These are phyloP conservation scores for Colletotrichum trifolii DNA, from an alignment of 2,329 filamentous ascomycete genomes.

Conservation along the genomic window DNA sequence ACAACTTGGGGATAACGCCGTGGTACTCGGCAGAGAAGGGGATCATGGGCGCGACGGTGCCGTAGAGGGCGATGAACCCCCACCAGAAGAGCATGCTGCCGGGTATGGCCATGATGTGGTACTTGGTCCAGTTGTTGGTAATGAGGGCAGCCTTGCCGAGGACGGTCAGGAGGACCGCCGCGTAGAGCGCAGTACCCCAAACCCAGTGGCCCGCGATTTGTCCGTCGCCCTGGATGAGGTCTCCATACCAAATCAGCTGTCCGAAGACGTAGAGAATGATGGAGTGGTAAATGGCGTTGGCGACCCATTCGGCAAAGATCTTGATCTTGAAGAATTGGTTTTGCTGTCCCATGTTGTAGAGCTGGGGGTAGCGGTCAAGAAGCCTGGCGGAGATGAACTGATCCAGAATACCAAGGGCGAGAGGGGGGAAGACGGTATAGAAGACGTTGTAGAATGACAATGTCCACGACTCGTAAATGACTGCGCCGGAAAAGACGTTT, in stretches of 20 bases:
- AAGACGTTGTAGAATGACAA: constrained; percentile 99
- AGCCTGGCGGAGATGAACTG: constrained; percentile 96
- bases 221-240: constrained; percentile 83
- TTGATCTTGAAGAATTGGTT: constrained; percentile 94
- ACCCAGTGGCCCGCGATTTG: constrained; percentile 94
- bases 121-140: constrained; percentile 99
- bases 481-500: constrained; percentile 96
- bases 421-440: constrained; percentile 92
- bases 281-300: constrained; percentile 95
- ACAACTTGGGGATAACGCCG: constrained; percentile 84
- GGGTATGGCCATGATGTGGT: constrained; percentile 93
- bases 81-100: constrained; percentile 94
- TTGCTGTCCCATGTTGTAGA: constrained; percentile 92
- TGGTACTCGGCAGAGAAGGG: constrained; percentile 85
- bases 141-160: constrained; percentile 94
- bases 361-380: constrained; percentile 93
- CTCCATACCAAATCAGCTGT: constrained; percentile 83
- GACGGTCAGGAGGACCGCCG: constrained; percentile 90
- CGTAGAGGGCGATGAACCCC: constrained; percentile 88
- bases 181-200: constrained; percentile 96
- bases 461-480: constrained; percentile 99
- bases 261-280: constrained; percentile 90
- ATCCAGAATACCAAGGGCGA: constrained; percentile 95
- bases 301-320: constrained; percentile 92
- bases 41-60: constrained; percentile 83